phyloP scores from a whole-genome alignment of 495 filamentous ascomycete genomes.

The Lindgomyces ingoldianus region DNA sequence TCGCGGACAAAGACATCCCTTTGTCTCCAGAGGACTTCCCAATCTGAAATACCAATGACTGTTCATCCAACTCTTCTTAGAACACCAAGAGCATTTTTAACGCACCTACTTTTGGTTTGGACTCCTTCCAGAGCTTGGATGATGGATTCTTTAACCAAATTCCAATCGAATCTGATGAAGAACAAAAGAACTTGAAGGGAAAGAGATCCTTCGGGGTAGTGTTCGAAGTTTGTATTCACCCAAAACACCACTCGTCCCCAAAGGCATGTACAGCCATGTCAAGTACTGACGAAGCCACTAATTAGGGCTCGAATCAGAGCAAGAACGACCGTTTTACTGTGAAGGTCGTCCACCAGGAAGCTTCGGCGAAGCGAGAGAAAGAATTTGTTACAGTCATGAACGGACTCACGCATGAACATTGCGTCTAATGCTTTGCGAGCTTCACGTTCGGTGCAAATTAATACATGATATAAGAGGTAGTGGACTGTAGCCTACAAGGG shows the following conservation, averaged over 20 bases:
- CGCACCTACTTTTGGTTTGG: not conserved
- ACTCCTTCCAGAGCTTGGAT: constrained; percentile 5
- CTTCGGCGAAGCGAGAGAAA: constrained; percentile 1
- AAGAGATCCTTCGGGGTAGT: constrained; percentile 19
- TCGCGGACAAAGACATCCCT: constrained; percentile 5
- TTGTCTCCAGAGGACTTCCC: not conserved
- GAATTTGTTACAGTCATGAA: constrained; percentile 1
- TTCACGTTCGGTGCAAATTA: constrained; percentile 10
- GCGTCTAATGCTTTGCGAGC: constrained; percentile 12
- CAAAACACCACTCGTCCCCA: not conserved
- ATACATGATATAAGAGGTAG: constrained; percentile 21
- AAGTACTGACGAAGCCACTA: not conserved
- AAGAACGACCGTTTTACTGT: constrained; percentile 2
- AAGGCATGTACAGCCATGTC: not conserved
- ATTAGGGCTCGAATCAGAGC: not conserved
- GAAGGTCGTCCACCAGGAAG: constrained; percentile 11
- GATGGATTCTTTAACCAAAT: constrained; percentile 5
- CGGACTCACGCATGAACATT: constrained; percentile 1
- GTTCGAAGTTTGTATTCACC: constrained; percentile 6
- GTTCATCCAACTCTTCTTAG: not conserved
- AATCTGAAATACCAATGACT: not conserved
- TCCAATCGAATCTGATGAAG: constrained; percentile 16
- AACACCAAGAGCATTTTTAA: constrained; percentile 8
- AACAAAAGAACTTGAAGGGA: not conserved
- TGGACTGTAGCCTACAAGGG: constrained; percentile 7